Conservation (phyloP, 768 basidiomycete species). For the Trametes villosa region DNA sequence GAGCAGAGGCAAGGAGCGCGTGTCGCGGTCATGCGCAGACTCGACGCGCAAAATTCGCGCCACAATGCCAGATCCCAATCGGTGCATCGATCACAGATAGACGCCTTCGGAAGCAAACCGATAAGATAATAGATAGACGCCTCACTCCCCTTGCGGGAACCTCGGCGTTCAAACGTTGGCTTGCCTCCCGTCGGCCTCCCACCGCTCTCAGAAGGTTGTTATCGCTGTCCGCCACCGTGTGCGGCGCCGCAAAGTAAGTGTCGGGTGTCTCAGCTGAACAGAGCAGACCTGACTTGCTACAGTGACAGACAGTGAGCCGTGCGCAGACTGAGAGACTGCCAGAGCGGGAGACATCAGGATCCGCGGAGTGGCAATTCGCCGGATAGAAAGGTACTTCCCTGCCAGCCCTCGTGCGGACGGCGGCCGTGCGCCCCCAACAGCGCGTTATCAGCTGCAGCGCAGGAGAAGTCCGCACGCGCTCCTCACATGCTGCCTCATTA, state of each 20-base stretch:
- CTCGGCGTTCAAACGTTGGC: too few species aligned
- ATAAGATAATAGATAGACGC: too few species aligned
- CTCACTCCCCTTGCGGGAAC: background rate
- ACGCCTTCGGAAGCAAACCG: conserved; percentile 3
- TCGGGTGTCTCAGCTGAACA: too few species aligned
- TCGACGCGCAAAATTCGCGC: conserved; percentile 10
- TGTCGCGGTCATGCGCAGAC: too few species aligned
- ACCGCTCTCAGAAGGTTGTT: too few species aligned
- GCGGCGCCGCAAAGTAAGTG: too few species aligned
- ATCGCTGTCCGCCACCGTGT: too few species aligned
- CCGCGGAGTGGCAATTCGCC: conserved; percentile 10
- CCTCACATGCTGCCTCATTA: background rate
- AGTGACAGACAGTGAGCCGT: conserved; percentile 7
- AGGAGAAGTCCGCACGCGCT: background rate
- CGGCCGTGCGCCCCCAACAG: conserved; percentile 11
- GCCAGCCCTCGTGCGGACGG: too few species aligned
- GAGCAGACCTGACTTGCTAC: background rate
- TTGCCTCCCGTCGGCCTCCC: too few species aligned
- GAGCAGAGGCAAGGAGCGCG: too few species aligned
- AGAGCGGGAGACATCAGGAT: too few species aligned
- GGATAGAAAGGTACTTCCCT: too few species aligned
- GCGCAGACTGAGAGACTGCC: conserved; percentile 3
- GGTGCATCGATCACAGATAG: conserved; percentile 10
- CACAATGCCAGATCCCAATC: conserved; percentile 13
- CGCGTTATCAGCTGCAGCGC: conserved; percentile 3